Percentiles rank a stretch among this genome's conserved stretches.
Evolutionary conservation across 768 basidiomycete genomes (phyloP).

Genomic region (Boletus rubescentipes): DNA sequence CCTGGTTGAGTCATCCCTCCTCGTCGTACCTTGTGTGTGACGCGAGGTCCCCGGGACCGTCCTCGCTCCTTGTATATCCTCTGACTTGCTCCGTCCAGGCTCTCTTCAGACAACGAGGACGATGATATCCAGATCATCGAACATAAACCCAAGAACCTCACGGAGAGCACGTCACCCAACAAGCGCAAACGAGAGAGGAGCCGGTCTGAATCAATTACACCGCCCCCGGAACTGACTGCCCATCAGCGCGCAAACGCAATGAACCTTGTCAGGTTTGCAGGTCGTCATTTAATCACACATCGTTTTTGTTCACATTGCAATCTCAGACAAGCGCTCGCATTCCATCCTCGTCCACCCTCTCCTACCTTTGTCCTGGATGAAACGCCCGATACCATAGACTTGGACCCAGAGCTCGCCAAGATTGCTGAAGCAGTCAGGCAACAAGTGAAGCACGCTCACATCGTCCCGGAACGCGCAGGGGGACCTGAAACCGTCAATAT

Average conservation of each 20-base stretch:
- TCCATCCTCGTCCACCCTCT: constrained; percentile 43
- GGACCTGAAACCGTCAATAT: constrained; percentile 45
- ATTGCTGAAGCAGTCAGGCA: constrained; percentile 46
- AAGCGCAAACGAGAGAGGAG: constrained; percentile 51
- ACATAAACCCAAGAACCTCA: constrained; percentile 21
- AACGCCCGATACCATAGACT: constrained; percentile 46
- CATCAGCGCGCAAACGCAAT: constrained; percentile 57
- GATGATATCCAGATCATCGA: constrained; percentile 45
- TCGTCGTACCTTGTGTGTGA: not conserved
- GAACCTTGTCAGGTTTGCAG: constrained; percentile 56
- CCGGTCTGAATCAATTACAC: constrained; percentile 73
- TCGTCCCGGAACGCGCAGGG: constrained; percentile 28
- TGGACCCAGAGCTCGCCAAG: constrained; percentile 62
- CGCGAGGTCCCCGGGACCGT: constrained; percentile 13
- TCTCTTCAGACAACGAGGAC: constrained; percentile 46
- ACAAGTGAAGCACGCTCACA: constrained; percentile 26
- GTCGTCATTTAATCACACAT: not conserved
- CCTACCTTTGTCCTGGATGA: constrained; percentile 45
- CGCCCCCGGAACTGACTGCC: constrained; percentile 61
- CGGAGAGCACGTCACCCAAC: constrained; percentile 26
- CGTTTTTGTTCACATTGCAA: constrained; percentile 2
- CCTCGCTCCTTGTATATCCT: not conserved
- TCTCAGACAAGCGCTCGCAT: constrained; percentile 48
- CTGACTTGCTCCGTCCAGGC: constrained; percentile 23
- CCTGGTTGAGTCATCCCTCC: not conserved